phyloP scores from a whole-genome alignment of 129 eudicot genomes.

The Mikania micrantha region DNA sequence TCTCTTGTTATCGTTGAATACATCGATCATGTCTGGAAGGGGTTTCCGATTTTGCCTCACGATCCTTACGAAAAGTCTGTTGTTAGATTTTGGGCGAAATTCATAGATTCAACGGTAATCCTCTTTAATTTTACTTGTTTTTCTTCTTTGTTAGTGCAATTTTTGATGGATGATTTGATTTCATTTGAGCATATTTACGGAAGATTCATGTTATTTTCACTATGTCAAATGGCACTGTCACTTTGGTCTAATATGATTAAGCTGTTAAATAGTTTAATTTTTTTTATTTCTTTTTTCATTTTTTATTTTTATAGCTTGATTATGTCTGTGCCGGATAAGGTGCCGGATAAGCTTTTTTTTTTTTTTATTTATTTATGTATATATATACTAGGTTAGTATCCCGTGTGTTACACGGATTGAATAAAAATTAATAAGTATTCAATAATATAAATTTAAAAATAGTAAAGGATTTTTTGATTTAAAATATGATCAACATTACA shows the following conservation, averaged over 20 bases:
- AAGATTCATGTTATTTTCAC: background rate
- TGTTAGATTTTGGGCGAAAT: constrained; percentile 27
- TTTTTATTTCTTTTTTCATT: too few relatives aligned
- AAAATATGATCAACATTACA: too few relatives aligned
- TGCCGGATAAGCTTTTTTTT: too few relatives aligned
- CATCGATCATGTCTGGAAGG: constrained; percentile 24
- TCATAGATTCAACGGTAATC: constrained; percentile 25
- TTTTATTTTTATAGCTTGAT: too few relatives aligned
- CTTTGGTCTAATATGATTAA: background rate
- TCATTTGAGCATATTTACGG: background rate
- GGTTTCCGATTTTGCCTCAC: constrained; percentile 19
- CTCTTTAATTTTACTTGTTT: background rate
- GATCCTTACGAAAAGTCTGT: constrained; percentile 25
- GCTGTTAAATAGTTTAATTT: too few relatives aligned
- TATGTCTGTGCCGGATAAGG: too few relatives aligned
- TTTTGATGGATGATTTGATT: background rate
- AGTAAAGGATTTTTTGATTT: too few relatives aligned
- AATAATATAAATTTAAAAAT: too few relatives aligned
- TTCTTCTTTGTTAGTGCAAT: background rate
- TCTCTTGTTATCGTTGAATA: constrained; percentile 31
- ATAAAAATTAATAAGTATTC: too few relatives aligned
- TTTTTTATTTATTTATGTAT: too few relatives aligned
- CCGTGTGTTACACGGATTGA: too few relatives aligned
- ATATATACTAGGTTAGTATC: too few relatives aligned
- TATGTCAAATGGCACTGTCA: background rate